These are phyloP conservation scores for Hsuehochloa calcarea DNA, from an alignment of 176 grass and related monocot species.

Conservation along the genomic window DNA sequence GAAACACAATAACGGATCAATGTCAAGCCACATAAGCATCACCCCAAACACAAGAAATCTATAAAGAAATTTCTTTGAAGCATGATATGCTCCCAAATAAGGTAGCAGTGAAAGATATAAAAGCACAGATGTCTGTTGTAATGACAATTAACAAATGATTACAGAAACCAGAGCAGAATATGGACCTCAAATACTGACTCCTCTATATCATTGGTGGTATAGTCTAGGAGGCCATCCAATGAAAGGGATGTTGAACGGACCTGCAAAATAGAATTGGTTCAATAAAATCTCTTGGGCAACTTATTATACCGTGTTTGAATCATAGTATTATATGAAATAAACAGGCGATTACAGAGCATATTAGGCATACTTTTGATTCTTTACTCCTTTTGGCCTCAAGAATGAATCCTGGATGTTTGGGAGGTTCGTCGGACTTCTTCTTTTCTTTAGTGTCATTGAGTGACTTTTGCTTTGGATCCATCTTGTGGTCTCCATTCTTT, in stretches of 20 bases:
- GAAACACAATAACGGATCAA: slow-evolving; percentile 25
- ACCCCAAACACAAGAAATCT: not conserved
- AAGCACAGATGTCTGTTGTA: not conserved
- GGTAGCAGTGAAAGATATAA: not conserved
- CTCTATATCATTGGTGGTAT: slow-evolving; percentile 85
- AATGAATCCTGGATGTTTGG: slow-evolving; percentile 90
- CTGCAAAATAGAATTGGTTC: slow-evolving; percentile 42
- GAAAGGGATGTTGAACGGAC: slow-evolving; percentile 78
- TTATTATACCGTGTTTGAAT: not conserved
- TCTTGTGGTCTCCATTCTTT: slow-evolving; percentile 50
- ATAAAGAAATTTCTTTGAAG: not conserved
- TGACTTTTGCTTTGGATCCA: slow-evolving; percentile 55
- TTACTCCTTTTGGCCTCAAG: slow-evolving; percentile 67
- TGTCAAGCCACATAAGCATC: not conserved
- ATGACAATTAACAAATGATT: slow-evolving; percentile 20
- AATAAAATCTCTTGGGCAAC: slow-evolving; percentile 22
- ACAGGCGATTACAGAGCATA: not conserved
- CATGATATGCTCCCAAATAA: not conserved
- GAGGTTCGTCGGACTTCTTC: slow-evolving; percentile 65
- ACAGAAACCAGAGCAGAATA: slow-evolving; percentile 16
- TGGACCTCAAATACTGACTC: slow-evolving; percentile 95
- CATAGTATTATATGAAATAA: slow-evolving; percentile 11
- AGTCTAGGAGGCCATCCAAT: slow-evolving; percentile 88
- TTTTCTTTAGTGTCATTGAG: slow-evolving; percentile 61
- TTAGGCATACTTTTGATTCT: slow-evolving; percentile 75